Evolutionary conservation across 768 basidiomycete species (phyloP).

Genomic region (Tricholoma saponaceum): DNA sequence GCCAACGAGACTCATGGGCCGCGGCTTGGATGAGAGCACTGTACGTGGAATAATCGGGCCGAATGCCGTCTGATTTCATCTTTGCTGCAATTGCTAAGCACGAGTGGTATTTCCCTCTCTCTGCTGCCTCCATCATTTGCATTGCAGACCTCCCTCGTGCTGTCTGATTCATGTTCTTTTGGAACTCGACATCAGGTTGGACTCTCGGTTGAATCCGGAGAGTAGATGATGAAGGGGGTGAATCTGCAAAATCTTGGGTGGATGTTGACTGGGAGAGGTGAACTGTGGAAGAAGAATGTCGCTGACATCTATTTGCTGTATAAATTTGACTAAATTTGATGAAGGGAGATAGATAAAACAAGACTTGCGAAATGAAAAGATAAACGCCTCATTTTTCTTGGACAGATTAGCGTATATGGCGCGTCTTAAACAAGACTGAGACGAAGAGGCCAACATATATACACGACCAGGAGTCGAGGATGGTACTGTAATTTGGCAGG

Average conservation of each 20-base stretch:
- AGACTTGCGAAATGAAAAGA: neutral
- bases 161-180: conserved; percentile 12
- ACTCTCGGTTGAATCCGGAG: conserved; percentile 4
- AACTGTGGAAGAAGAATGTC: too few species aligned
- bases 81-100: conserved; percentile 42
- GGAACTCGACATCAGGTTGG: conserved; percentile 10
- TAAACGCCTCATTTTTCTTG: neutral
- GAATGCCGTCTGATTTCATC: conserved; percentile 55
- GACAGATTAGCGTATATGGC: conserved; percentile 3
- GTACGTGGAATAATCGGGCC: conserved; percentile 56
- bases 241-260: conserved; percentile 2
- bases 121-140: conserved; percentile 33
- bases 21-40: conserved; percentile 51
- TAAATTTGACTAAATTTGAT: neutral
- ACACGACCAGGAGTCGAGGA: too few species aligned
- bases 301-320: conserved; percentile 2
- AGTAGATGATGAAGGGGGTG: too few species aligned
- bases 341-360: neutral
- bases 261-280: too few species aligned
- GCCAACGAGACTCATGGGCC: conserved; percentile 34
- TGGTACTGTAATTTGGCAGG: conserved; percentile 7
- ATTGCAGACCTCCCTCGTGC: conserved; percentile 27
- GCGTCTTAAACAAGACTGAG: neutral
- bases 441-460: neutral
- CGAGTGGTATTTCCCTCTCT: conserved; percentile 28